Percentiles rank a stretch among this genome's conserved stretches.
phyloP scores from a whole-genome alignment of 2,329 filamentous ascomycete genomes.

The Knufia fluminis region DNA sequence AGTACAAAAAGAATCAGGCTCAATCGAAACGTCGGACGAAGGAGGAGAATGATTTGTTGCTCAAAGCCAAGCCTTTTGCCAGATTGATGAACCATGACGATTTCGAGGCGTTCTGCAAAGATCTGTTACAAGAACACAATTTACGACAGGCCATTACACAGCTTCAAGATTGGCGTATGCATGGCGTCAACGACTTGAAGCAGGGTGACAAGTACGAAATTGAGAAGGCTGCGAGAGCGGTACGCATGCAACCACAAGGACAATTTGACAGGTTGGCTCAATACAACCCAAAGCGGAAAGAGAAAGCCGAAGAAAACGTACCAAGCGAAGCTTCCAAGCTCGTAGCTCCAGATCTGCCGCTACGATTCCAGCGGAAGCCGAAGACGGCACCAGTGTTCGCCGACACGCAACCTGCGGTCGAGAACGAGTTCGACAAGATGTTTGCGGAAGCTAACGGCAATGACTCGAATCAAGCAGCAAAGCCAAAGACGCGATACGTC shows the following conservation, averaged over 20 bases:
- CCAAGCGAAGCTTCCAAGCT: conserved; percentile 66
- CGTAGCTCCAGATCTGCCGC: conserved; percentile 67
- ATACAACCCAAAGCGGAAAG: conserved; percentile 49
- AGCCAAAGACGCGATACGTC: conserved; percentile 44
- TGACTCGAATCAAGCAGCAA: conserved; percentile 26
- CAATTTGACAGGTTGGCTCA: conserved; percentile 77
- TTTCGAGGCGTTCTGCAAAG: conserved; percentile 76
- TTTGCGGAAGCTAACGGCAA: conserved; percentile 47
- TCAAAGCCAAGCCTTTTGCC: conserved; percentile 91
- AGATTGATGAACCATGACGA: conserved; percentile 93
- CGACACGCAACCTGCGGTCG: conserved; percentile 26
- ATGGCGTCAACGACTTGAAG: conserved; percentile 74
- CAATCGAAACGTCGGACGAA: conserved; percentile 92
- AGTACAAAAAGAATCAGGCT: conserved; percentile 85
- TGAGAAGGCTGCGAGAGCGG: conserved; percentile 70
- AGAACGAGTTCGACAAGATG: conserved; percentile 46
- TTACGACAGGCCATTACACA: conserved; percentile 81
- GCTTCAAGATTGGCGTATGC: conserved; percentile 84
- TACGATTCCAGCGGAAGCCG: conserved; percentile 43
- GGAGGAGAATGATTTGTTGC: conserved; percentile 81
- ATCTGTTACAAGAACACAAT: conserved; percentile 82
- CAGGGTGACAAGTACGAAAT: conserved; percentile 86
- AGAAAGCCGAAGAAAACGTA: conserved; percentile 59
- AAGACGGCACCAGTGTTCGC: conserved; percentile 30
- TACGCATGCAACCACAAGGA: conserved; percentile 58